phyloP scores from a whole-genome alignment of 1,284 basidiomycete genomes.

The Ustilago loliicola region DNA sequence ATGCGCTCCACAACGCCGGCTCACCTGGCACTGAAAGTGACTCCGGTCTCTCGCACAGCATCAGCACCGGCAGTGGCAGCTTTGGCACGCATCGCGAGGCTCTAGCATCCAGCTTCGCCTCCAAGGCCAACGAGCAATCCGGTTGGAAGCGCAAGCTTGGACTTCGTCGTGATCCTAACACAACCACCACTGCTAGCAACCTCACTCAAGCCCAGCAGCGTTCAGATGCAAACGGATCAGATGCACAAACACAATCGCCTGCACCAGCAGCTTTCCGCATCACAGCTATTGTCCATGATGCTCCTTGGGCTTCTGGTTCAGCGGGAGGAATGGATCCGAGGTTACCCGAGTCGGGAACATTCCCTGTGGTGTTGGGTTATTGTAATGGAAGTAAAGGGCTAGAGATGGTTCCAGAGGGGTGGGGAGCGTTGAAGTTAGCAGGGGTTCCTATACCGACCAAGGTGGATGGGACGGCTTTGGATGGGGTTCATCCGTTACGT shows the following conservation, averaged over 20 bases:
- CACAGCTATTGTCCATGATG: slow-evolving; percentile 48
- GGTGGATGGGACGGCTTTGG: slow-evolving; percentile 14
- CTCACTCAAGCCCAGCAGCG: not conserved
- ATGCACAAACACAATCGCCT: slow-evolving; percentile 13
- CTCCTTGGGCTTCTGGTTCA: slow-evolving; percentile 28
- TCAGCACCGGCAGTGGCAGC: slow-evolving; percentile 26
- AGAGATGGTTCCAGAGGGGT: slow-evolving; percentile 58
- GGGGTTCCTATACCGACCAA: slow-evolving; percentile 24
- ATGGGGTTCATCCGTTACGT: slow-evolving; percentile 33
- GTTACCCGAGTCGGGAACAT: slow-evolving; percentile 48
- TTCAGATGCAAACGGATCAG: slow-evolving; percentile 1
- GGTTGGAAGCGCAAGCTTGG: slow-evolving; percentile 51
- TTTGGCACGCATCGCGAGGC: slow-evolving; percentile 16
- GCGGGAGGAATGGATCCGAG: slow-evolving; percentile 22
- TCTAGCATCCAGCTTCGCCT: not conserved
- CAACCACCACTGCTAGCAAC: slow-evolving; percentile 1
- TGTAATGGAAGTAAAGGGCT: slow-evolving; percentile 45
- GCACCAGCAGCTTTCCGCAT: slow-evolving; percentile 43
- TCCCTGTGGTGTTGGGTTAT: slow-evolving; percentile 57
- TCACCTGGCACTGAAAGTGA: slow-evolving; percentile 23
- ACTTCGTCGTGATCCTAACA: slow-evolving; percentile 12
- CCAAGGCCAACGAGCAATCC: slow-evolving; percentile 26
- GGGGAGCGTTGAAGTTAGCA: slow-evolving; percentile 42
- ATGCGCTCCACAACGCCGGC: slow-evolving; percentile 5
- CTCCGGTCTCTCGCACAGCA: slow-evolving; percentile 19